phyloP scores from a whole-genome alignment of 1,284 basidiomycete genomes.

The Fomes fomentarius region DNA sequence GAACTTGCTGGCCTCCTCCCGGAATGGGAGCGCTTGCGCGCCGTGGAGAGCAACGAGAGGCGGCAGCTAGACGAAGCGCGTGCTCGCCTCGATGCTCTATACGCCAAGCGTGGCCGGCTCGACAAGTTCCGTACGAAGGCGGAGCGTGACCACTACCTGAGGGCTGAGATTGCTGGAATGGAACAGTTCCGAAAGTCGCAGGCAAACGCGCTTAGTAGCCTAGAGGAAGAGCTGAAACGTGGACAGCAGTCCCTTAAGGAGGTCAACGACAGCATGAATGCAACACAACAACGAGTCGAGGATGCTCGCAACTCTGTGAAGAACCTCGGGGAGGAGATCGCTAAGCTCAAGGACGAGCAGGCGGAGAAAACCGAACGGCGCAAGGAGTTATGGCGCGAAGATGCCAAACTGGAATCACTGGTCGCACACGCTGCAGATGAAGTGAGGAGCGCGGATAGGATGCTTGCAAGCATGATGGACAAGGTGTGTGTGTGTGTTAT shows the following conservation, averaged over 20 bases:
- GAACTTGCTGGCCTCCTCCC: slow-evolving; percentile 67
- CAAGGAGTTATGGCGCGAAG: slow-evolving; percentile 96
- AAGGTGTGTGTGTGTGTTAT: slow-evolving; percentile 58
- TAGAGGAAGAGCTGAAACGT: slow-evolving; percentile 48
- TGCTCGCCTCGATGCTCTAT: slow-evolving; percentile 72
- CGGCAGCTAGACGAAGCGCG: slow-evolving; percentile 74
- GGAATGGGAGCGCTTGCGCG: slow-evolving; percentile 62
- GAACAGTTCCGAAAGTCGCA: slow-evolving; percentile 59
- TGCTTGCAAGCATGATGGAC: slow-evolving; percentile 92
- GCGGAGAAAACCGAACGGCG: slow-evolving; percentile 76
- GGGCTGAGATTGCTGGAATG: slow-evolving; percentile 73
- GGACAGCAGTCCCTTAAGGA: slow-evolving; percentile 54
- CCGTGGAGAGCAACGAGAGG: slow-evolving; percentile 67
- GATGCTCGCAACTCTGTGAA: slow-evolving; percentile 74
- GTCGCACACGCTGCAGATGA: slow-evolving; percentile 81
- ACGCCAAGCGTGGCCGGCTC: slow-evolving; percentile 87
- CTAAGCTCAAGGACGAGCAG: slow-evolving; percentile 71
- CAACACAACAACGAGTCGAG: slow-evolving; percentile 72
- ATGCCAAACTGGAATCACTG: slow-evolving; percentile 83
- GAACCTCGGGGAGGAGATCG: slow-evolving; percentile 70
- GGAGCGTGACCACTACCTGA: slow-evolving; percentile 82
- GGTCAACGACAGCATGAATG: slow-evolving; percentile 62
- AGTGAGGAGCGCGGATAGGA: slow-evolving; percentile 79
- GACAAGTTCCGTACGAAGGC: slow-evolving; percentile 83
- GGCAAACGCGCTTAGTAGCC: slow-evolving; percentile 49